These are phyloP conservation scores for Fusarium beomiforme DNA, from an alignment of 2,329 filamentous ascomycete species.

Conservation along the genomic window DNA sequence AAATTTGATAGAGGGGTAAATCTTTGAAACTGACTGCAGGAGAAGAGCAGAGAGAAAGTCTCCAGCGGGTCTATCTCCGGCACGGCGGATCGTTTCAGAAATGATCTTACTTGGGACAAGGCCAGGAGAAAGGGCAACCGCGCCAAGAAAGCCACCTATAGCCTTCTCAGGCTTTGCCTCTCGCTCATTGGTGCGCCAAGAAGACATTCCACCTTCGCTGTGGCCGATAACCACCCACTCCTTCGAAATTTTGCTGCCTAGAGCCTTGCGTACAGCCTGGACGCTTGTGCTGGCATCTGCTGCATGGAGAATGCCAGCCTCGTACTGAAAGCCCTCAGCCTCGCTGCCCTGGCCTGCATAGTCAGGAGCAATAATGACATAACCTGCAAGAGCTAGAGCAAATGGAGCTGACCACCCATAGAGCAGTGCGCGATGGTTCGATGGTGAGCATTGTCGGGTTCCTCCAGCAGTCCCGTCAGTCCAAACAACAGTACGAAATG, in stretches of 20 bases:
- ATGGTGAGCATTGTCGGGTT: constrained; percentile 34
- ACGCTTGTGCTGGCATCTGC: constrained; percentile 28
- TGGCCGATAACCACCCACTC: constrained; percentile 40
- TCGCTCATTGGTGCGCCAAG: constrained; percentile 39
- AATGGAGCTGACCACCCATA: constrained; percentile 39
- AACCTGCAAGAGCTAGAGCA: constrained; percentile 16
- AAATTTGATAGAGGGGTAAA: not conserved
- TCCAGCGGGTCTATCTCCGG: not conserved
- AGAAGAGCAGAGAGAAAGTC: constrained; percentile 1
- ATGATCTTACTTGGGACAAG: not conserved
- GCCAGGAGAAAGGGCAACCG: not conserved
- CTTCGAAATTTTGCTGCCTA: constrained; percentile 13
- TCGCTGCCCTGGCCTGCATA: constrained; percentile 19
- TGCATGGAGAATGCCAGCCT: constrained; percentile 30
- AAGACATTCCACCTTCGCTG: constrained; percentile 40
- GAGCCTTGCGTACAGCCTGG: constrained; percentile 22
- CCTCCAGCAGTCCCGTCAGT: constrained; percentile 40
- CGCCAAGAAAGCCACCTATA: not conserved
- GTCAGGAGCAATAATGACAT: constrained; percentile 10
- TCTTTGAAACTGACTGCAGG: not conserved
- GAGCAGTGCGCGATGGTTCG: constrained; percentile 35
- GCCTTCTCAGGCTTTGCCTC: constrained; percentile 13
- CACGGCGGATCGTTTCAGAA: not conserved
- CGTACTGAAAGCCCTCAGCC: constrained; percentile 34
- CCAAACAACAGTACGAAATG: constrained; percentile 35